These are phyloP conservation scores for Fragaria ananassa DNA, from an alignment of 306 rosid species.

Conservation along the genomic window DNA sequence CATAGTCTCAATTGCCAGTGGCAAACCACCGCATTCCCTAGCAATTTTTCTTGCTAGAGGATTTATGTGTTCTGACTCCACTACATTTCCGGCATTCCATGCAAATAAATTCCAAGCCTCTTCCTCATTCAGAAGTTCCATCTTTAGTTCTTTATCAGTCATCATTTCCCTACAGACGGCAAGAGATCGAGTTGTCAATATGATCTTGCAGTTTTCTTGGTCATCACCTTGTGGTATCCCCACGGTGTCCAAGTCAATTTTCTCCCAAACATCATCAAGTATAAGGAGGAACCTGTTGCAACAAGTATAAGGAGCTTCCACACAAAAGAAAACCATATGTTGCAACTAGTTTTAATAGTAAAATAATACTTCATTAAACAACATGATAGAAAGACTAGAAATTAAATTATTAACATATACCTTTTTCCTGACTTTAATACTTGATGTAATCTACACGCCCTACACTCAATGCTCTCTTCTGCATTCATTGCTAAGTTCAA, in stretches of 20 bases:
- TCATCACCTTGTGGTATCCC: slow-evolving; percentile 23
- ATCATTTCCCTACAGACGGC: slow-evolving; percentile 24
- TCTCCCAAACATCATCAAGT: slow-evolving; percentile 25
- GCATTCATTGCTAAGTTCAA: slow-evolving; percentile 18
- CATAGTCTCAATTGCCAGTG: slow-evolving; percentile 18
- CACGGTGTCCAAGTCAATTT: slow-evolving; percentile 14
- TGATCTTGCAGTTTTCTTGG: slow-evolving; percentile 16
- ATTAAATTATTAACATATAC: neutral
- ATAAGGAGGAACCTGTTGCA: slow-evolving; percentile 18
- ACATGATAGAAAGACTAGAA: neutral
- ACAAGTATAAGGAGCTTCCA: neutral
- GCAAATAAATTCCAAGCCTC: slow-evolving; percentile 27
- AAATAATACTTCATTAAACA: neutral
- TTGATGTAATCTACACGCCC: slow-evolving; percentile 10
- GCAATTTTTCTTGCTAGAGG: slow-evolving; percentile 18
- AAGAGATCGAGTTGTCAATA: slow-evolving; percentile 13
- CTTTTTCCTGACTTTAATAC: slow-evolving; percentile 1
- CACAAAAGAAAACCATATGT: neutral
- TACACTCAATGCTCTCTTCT: slow-evolving; percentile 16
- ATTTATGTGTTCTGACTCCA: slow-evolving; percentile 6
- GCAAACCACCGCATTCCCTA: slow-evolving; percentile 20
- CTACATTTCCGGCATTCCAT: slow-evolving; percentile 17
- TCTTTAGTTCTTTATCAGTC: neutral
- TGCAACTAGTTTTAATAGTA: neutral
- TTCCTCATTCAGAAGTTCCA: slow-evolving; percentile 21